Base-by-base conservation (phyloP, 805 yeast species). In the Cyberlindnera amylophila region DNA sequence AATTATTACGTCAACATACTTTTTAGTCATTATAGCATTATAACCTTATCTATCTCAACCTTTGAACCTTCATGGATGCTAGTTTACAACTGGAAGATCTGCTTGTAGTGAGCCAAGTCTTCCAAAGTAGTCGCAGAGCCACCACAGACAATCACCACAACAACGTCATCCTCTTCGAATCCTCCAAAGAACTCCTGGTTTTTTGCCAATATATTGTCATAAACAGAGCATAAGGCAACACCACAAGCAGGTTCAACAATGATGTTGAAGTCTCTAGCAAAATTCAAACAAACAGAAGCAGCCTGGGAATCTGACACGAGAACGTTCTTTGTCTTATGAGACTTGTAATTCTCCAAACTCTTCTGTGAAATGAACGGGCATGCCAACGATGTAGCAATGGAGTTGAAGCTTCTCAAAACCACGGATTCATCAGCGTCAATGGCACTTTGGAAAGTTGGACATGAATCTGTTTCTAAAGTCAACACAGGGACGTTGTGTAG, bases 231-330 rank as follows among this genome's bases (percentile, higher is more conserved):
- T 23, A 82, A 57, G 0, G 86, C 77, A 2, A 85, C 85, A 4
- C 87, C 87, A 59, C 88, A 82, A 1, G 88, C 88, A 0, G 87
- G 87, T 57, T 82, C 88, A 0, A 80, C 75, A 18, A 77, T 61
- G 35, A 66, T 63, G 42, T 74, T 73, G 47, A 68, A 77, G 43
- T 77, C 78, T 3, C 66, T 55, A 6, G 79, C 74, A 51, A 72
- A 79, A 33, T 60, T 64, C 19, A 77, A 53, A 38, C 81, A 70
- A 0, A 82, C 77, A 13, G 59, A 59, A 0, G 81, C 69, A 0
- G 86, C 81, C 31, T 80, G 79, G 3, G 63, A 45, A 52, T 83
- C 90, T 19, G 72, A 65, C 2, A 77, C 70, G 11, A 71, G 65
- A 2, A 71, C 49, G 1, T 78, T 64, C 31, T 49, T 61, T 2